Evolutionary conservation across 306 rosid species (phyloP), one percentile per base, ranked within the genome.

Genomic region (Mimosa bimucronata): DNA sequence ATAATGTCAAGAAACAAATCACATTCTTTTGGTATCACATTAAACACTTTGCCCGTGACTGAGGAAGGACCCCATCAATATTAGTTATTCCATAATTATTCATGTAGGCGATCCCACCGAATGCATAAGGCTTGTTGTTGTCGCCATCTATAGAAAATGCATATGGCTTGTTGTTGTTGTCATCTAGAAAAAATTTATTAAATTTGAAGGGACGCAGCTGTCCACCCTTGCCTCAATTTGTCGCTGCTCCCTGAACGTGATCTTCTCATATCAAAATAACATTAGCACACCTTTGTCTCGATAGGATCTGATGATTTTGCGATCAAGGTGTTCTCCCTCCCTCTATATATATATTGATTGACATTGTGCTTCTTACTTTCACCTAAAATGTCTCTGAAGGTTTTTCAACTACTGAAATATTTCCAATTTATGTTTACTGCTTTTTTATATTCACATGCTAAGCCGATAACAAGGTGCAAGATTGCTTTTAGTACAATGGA

Each of bases 21-120:
- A 38, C 37, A 28, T 77, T 44, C 66, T 80, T 61, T 77, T 55
- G 76, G 66, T 67, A 44, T 45, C 50, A 48, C 55, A 25, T 44
- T 37, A 70, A 26, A 19, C 21, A 23, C 38, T 25, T 15, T 2
- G 40, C 62, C 75, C 5, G 1, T 60, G 34, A 11, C 7, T 1
- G 19, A 5, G 66, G 18, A 4, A 28, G 37, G 34, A 46, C 55
- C 53, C 55, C 55, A 48, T 48, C 55, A 48, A 15, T 14, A 48
- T 3, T 48, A 15, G n/a, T 48, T 15, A 13, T 18, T 14, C 55
- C 0, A 16, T 15, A 48, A 15, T 13, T 4, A 50, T 19, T 1
- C 9, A 18, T 6, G 0, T 50, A 50, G 23, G 2, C 2, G 10
- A 50, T 2, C 11, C 58, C 58, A 48, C 53, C 18, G 15, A 6